These are phyloP conservation scores for Microbotryum saponariae DNA, from an alignment of 1,284 basidiomycete species.

Conservation along the genomic window DNA sequence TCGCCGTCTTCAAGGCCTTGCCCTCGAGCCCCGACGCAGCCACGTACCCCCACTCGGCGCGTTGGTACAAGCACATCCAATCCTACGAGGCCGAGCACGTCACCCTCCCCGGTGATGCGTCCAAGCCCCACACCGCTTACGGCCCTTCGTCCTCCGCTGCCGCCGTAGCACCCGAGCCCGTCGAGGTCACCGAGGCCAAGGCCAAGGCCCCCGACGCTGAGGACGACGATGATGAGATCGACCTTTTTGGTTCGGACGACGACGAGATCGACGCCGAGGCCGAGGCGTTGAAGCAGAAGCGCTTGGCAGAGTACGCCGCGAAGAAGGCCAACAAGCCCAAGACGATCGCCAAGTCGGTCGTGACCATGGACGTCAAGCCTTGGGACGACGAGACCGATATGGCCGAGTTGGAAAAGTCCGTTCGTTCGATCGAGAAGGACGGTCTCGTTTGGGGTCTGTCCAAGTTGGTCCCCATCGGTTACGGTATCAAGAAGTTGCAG, in stretches of 20 bases:
- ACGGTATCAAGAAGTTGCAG: conserved; percentile 75
- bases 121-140: conserved; percentile 55
- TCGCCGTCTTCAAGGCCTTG: conserved; percentile 79
- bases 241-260: conserved; percentile 81
- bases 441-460: conserved; percentile 83
- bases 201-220: conserved; percentile 47
- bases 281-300: conserved; percentile 88
- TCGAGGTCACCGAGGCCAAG: conserved; percentile 52
- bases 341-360: conserved; percentile 84
- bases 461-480: conserved; percentile 72
- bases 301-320: conserved; percentile 84
- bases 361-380: conserved; percentile 95
- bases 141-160: conserved; percentile 37
- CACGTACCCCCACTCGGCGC: conserved; percentile 66
- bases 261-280: conserved; percentile 86
- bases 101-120: conserved; percentile 72
- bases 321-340: conserved; percentile 86
- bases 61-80: conserved; percentile 93
- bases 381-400: conserved; percentile 99
- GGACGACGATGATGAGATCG: conserved; percentile 77
- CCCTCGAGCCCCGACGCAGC: conserved; percentile 57
- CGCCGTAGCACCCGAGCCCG: conserved; percentile 46
- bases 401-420: conserved; percentile 69
- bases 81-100: conserved; percentile 73
- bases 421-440: conserved; percentile 79